Evolutionary conservation across 2,329 filamentous ascomycete species (phyloP).

Genomic region (Microthyrium microscopicum): DNA sequence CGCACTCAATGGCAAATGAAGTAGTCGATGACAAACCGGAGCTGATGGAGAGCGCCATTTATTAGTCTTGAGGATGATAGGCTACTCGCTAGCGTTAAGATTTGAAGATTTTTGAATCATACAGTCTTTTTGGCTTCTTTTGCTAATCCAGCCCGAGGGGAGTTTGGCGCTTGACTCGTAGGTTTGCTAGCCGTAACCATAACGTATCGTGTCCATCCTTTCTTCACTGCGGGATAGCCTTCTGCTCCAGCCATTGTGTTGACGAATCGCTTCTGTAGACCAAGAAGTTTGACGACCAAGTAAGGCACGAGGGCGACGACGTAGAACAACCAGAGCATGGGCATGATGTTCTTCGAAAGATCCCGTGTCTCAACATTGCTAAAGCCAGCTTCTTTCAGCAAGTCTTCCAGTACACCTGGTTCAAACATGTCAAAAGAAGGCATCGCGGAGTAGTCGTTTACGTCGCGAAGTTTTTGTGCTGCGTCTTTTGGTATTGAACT

Average conservation of each 20-base stretch:
- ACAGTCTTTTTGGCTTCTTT: no score
- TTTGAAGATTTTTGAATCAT: no score
- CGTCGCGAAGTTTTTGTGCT: neutral
- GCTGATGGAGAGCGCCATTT: no score
- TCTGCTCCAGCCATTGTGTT: neutral
- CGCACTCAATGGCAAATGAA: no score
- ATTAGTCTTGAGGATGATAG: no score
- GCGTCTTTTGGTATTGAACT: neutral
- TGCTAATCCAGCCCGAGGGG: no score
- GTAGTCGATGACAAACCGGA: no score
- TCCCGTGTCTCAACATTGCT: neutral
- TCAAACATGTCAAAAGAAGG: neutral
- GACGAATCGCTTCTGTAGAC: neutral
- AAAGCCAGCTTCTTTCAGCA: neutral
- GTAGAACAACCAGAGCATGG: neutral
- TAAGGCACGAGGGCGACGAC: neutral
- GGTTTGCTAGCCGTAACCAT: neutral
- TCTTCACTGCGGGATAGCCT: neutral
- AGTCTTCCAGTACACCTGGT: neutral
- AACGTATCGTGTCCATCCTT: neutral
- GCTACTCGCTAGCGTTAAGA: no score
- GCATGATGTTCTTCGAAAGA: neutral
- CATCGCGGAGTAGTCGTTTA: slow-evolving; percentile 1
- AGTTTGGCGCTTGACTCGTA: no score
- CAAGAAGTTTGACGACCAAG: neutral